Evolutionary conservation across 73 alveolate species (phyloP), one percentile per base, ranked within the genome.

Genomic region (Effrenium voratum): DNA sequence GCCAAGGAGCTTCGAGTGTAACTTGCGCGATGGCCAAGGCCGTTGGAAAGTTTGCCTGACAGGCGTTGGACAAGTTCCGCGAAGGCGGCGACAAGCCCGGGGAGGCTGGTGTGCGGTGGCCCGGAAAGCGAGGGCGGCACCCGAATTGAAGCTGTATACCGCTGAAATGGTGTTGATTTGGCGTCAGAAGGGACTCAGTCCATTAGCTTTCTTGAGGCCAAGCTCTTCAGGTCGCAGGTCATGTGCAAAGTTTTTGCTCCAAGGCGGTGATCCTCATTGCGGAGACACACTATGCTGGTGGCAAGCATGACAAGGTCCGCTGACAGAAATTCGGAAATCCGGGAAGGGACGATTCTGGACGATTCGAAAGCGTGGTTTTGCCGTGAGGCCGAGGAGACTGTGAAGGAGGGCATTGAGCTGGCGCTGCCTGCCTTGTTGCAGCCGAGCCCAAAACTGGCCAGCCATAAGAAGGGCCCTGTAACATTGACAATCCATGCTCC

Each of bases 261-360:
- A 38, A 88, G 96, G 96, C 96, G 0, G 87, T 90, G 43, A 90
- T 90, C 97, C 75, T 90, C 77, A 90, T 90, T 38, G 97, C 85
- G 28, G 97, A 90, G 76, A 90, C 97, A 16, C 97, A 90, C 55
- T 90, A 90, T 68, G 97, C 97, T 10, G 97, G 97, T 1, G 97
- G 97, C 59, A 75, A 76, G 87, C 88, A 90, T 43, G 97, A 90
- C 97, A 90, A 90, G 97, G 97, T 68, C 43, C 72, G 16, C 72
- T 57, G 77, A 22, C 43, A 36, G 77, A 28, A 24, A n/a, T 66
- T 66, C 15, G 40, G 19, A 16, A 66, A n/a, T 30, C 40, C 2
- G 40, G 8, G 79, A 66, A n/a, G 49, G 16, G 79, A 8, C 40
- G 79, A 40, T 66, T 26, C 15, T 16, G 16, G 41, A 24, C 41